These are phyloP conservation scores for Verticillium nubilum DNA, from an alignment of 2,329 filamentous ascomycete species.

Conservation along the genomic window DNA sequence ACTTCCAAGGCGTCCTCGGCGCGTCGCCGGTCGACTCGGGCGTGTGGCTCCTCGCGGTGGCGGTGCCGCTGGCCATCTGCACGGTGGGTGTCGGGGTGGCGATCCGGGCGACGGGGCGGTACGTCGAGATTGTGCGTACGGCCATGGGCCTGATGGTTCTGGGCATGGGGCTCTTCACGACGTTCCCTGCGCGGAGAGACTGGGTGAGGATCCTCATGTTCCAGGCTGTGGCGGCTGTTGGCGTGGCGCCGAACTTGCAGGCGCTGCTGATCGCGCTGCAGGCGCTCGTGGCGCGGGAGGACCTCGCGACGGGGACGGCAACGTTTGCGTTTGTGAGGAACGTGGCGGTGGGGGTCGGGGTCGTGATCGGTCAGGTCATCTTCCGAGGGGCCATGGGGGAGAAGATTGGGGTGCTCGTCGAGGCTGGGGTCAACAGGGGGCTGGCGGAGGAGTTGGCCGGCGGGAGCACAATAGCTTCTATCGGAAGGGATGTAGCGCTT, in stretches of 20 bases:
- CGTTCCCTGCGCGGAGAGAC: slow-evolving; percentile 50
- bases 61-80: slow-evolving; percentile 59
- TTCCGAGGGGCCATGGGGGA: slow-evolving; percentile 70
- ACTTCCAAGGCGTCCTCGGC: slow-evolving; percentile 73
- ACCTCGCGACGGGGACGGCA: slow-evolving; percentile 64
- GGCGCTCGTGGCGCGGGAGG: slow-evolving; percentile 52
- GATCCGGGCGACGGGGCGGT: slow-evolving; percentile 62
- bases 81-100: slow-evolving; percentile 52
- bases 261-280: slow-evolving; percentile 64
- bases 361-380: slow-evolving; percentile 71
- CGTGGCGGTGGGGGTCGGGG: slow-evolving; percentile 60
- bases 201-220: slow-evolving; percentile 54
- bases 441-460: slow-evolving; percentile 49
- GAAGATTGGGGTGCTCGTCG: slow-evolving; percentile 41
- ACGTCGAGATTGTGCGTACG: slow-evolving; percentile 53
- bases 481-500: slow-evolving; percentile 26
- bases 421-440: slow-evolving; percentile 39
- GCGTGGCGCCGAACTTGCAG: slow-evolving; percentile 65
- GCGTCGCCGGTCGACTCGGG: slow-evolving; percentile 66
- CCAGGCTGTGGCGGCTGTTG: slow-evolving; percentile 58
- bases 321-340: slow-evolving; percentile 65
- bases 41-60: slow-evolving; percentile 67
- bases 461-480: slow-evolving; percentile 51
- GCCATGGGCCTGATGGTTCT: slow-evolving; percentile 56
- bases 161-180: slow-evolving; percentile 59